phyloP scores from a whole-genome alignment of 805 yeast genomes.

The Cyberlindnera galapagoensis region DNA sequence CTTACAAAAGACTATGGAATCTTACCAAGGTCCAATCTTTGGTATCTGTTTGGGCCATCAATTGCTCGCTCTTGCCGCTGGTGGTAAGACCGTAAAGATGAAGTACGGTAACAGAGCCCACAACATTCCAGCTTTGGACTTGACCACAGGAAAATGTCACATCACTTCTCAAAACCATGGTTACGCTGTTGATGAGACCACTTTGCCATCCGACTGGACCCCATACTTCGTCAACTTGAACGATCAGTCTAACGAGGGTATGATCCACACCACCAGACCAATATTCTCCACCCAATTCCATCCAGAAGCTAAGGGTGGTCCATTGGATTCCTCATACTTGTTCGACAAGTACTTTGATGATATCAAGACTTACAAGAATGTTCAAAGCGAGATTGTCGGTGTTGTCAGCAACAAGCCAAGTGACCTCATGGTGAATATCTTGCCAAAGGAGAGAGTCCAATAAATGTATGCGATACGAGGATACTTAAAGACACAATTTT shows the following conservation, averaged over 20 bases:
- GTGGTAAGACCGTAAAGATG: slow-evolving; percentile 87
- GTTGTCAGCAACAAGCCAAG: slow-evolving; percentile 34
- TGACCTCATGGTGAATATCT: slow-evolving; percentile 50
- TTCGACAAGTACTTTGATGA: slow-evolving; percentile 83
- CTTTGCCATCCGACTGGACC: slow-evolving; percentile 71
- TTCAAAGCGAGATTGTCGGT: slow-evolving; percentile 35
- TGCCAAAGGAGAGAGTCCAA: slow-evolving; percentile 57
- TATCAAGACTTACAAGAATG: slow-evolving; percentile 50
- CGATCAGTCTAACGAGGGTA: slow-evolving; percentile 96
- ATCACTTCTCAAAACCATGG: slow-evolving; percentile 99
- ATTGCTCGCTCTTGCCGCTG: slow-evolving; percentile 88
- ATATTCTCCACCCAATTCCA: slow-evolving; percentile 97
- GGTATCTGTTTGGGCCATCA: slow-evolving; percentile 99
- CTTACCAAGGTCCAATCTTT: slow-evolving; percentile 76
- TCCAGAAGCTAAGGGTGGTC: slow-evolving; percentile 99
- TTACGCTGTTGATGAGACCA: slow-evolving; percentile 83
- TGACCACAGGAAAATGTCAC: slow-evolving; percentile 88
- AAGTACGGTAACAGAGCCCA: slow-evolving; percentile 99
- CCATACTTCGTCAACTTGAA: slow-evolving; percentile 90
- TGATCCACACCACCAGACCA: slow-evolving; percentile 83
- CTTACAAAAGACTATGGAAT: slow-evolving; percentile 61
- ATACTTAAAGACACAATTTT: too few relatives aligned
- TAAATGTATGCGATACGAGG: too few relatives aligned
- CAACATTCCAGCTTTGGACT: slow-evolving; percentile 92
- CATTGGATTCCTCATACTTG: slow-evolving; percentile 83